These are phyloP conservation scores for Chlamydomonas reinhardtii DNA, from an alignment of 163 green algal species.

Conservation along the genomic window DNA sequence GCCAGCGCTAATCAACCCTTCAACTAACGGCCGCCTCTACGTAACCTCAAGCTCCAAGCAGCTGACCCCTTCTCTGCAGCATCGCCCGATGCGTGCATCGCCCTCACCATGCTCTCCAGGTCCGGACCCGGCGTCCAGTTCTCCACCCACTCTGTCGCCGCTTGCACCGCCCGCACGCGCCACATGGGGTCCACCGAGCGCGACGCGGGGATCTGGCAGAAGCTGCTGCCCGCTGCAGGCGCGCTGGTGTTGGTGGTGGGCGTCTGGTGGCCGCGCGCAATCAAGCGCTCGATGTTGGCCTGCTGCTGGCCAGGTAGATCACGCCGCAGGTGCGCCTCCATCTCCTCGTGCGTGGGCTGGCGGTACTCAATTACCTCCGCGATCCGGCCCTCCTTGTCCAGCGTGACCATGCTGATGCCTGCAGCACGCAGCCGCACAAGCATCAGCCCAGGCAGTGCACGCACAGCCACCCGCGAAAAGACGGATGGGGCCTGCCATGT, in stretches of 20 bases:
- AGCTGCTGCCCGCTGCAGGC: not conserved
- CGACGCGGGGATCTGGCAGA: conserved; percentile 32
- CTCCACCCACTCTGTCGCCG: conserved; percentile 50
- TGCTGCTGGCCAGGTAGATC: conserved; percentile 2
- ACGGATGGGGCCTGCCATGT: no score
- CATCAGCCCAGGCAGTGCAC: no score
- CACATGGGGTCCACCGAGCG: conserved; percentile 35
- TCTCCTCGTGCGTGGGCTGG: conserved; percentile 49
- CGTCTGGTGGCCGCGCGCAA: conserved; percentile 11
- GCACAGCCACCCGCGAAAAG: no score
- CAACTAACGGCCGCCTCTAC: no score
- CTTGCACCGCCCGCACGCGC: conserved; percentile 42
- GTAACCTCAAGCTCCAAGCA: no score
- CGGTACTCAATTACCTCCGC: conserved; percentile 39
- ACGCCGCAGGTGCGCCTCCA: conserved; percentile 17
- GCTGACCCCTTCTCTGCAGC: no score
- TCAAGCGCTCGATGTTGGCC: conserved; percentile 2
- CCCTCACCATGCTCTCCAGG: conserved; percentile 41
- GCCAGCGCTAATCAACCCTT: no score
- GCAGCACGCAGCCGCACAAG: not conserved
- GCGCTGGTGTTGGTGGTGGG: not conserved
- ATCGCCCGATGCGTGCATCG: no score
- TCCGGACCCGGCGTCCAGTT: conserved; percentile 48
- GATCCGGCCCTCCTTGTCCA: conserved; percentile 22
- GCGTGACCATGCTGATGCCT: conserved; percentile 31